Percentiles rank a stretch among this genome's conserved stretches.
Evolutionary conservation across 2,329 filamentous ascomycete genomes (phyloP).

Genomic region (Pezicula rhizophila): DNA sequence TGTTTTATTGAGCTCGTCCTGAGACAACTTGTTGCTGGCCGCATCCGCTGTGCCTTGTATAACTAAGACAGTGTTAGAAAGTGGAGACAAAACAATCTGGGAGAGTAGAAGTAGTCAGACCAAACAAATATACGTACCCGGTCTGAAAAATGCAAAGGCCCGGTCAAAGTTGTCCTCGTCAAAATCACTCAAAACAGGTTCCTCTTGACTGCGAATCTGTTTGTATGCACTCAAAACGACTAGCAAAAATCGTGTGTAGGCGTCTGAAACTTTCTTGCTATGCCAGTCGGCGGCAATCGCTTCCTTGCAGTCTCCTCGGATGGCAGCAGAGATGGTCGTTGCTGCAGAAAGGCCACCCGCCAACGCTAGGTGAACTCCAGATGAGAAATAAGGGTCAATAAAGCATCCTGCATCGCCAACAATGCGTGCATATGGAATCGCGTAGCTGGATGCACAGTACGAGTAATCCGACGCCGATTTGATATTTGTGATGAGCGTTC

Average conservation of each 20-base stretch:
- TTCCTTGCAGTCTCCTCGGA: constrained; percentile 35
- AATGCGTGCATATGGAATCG: constrained; percentile 28
- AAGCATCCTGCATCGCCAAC: constrained; percentile 34
- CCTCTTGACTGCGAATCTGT: constrained; percentile 34
- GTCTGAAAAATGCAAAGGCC: constrained; percentile 31
- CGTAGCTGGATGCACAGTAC: constrained; percentile 38
- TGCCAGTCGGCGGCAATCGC: no score
- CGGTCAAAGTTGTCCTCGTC: constrained; percentile 36
- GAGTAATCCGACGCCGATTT: constrained; percentile 38
- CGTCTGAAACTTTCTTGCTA: no score
- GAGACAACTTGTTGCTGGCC: no score
- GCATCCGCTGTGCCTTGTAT: no score
- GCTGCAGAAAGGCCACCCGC: constrained; percentile 39
- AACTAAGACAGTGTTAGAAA: no score
- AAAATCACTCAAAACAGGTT: constrained; percentile 34
- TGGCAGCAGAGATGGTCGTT: constrained; percentile 34
- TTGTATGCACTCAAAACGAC: constrained; percentile 31
- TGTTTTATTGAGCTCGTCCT: no score
- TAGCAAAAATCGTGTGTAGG: no score
- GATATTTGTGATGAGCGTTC: no score
- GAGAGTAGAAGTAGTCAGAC: no score
- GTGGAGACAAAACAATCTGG: no score
- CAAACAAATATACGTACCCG: no score
- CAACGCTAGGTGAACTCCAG: constrained; percentile 33
- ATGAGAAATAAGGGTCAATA: constrained; percentile 34